A percentile compares a stretch with the other conserved stretches of the same genome.
phyloP scores from a whole-genome alignment of 1,284 basidiomycete species.

The Tilletia indica region DNA sequence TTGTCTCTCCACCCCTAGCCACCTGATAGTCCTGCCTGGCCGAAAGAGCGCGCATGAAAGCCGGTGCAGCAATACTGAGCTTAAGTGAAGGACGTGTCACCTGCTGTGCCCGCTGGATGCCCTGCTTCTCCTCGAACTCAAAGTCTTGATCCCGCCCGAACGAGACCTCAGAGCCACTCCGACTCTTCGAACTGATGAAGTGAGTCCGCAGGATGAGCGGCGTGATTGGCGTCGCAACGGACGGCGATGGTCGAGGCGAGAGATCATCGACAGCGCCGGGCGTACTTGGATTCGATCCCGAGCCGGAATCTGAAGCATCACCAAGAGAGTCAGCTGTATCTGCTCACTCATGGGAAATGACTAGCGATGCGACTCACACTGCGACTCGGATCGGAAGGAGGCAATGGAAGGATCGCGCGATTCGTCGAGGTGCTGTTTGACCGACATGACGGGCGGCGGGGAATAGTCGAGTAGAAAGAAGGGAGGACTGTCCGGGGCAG shows the following conservation, averaged over 20 bases:
- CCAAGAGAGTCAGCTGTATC: neutral
- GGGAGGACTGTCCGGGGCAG: neutral
- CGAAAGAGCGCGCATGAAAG: no score
- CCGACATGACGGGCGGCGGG: constrained; percentile 14
- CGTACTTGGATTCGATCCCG: neutral
- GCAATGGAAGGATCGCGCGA: constrained; percentile 12
- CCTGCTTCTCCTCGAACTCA: no score
- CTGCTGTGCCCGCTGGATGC: no score
- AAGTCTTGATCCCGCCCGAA: no score
- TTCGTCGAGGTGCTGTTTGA: constrained; percentile 16
- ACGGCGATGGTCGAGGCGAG: neutral
- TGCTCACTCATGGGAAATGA: neutral
- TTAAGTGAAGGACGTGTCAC: no score
- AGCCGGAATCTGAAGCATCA: neutral
- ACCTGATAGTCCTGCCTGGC: no score
- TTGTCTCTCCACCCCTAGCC: no score
- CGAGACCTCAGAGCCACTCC: no score
- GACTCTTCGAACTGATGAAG: no score
- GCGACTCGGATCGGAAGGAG: neutral
- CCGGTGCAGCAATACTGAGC: no score
- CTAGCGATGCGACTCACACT: neutral
- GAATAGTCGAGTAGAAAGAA: neutral
- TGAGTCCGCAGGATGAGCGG: constrained; percentile 3
- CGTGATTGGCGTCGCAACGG: neutral
- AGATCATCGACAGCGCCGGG: neutral